Base-by-base conservation (phyloP, 805 yeast species). In the Saccharomycopsis fodiens region DNA sequence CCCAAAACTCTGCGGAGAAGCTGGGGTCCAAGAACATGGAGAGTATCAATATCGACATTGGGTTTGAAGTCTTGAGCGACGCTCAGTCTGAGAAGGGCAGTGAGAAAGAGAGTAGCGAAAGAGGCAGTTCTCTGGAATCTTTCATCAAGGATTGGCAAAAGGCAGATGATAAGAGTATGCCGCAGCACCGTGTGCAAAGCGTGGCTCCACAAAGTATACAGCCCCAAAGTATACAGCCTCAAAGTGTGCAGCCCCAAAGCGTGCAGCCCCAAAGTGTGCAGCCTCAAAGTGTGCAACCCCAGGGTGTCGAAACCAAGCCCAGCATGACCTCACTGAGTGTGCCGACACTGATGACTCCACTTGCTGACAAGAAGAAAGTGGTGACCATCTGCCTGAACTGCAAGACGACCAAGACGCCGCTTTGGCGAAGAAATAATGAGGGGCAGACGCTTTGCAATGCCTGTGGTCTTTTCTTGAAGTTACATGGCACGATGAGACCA, bases 381-480 rank as follows among this genome's bases (percentile, higher is more conserved):
- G 39, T 32, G 16, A 66, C 72, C 3, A 75, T 72, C 52, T 78
- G 83, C 57, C 64, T 64, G 46, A 78, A 78, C 59, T 78, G 83
- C 57, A 72, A 74, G 39, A 77, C 83, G 1, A 57, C 69, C 2
- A 78, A 75, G 47, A 78, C 83, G 0, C 83, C 83, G 1, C 62
- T 78, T 20, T 78, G 83, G 83, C 61, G 83, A 38, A 68, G 76
- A 55, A 80, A 77, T 55, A 71, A 78, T 4, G 66, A 61, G 22
- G 83, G 83, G 1, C 73, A 76, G 50, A 76, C 82, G 2, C 62
- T 78, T 3, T 78, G 83, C 57, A 78, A 78, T 55, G 83, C 83
- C 0, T 78, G 83, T 62, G 83, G 83, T 0, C 62, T 78, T 19
- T 78, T 77, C 55, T 68, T 72, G 44, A 77, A 77, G 54, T 59